Percentiles rank a stretch among this genome's conserved stretches.
Conservation (phyloP, 495 filamentous ascomycete species). For the Barbatosphaeria neglecta region DNA sequence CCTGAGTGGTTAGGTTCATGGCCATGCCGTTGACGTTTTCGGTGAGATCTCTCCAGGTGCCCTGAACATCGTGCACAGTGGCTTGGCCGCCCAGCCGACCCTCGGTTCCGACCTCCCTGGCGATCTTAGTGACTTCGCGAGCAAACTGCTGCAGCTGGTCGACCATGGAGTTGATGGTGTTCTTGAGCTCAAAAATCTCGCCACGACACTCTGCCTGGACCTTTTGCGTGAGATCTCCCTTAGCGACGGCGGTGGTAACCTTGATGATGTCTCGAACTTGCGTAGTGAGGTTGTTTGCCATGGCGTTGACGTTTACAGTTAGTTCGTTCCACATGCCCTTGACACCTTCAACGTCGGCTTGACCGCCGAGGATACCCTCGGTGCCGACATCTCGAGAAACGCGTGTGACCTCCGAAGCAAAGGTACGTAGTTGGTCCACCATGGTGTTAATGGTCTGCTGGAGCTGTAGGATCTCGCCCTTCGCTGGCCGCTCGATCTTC, state of each 20-base stretch:
- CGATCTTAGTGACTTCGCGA: slow-evolving; percentile 95
- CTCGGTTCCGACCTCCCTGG: slow-evolving; percentile 92
- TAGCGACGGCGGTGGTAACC: slow-evolving; percentile 95
- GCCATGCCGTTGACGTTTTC: slow-evolving; percentile 99
- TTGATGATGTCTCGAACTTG: slow-evolving; percentile 98
- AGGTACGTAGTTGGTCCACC: slow-evolving; percentile 95
- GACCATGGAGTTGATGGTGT: slow-evolving; percentile 98
- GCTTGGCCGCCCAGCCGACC: slow-evolving; percentile 92
- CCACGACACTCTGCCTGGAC: slow-evolving; percentile 94
- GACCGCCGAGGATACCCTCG: slow-evolving; percentile 91
- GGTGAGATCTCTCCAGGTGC: slow-evolving; percentile 93
- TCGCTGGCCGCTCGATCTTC: slow-evolving; percentile 89
- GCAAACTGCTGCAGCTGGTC: slow-evolving; percentile 95
- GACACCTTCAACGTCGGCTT: slow-evolving; percentile 85
- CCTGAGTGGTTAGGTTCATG: slow-evolving; percentile 95
- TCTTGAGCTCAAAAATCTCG: slow-evolving; percentile 90
- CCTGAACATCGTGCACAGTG: slow-evolving; percentile 93
- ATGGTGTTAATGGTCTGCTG: slow-evolving; percentile 99
- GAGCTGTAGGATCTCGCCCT: slow-evolving; percentile 89
- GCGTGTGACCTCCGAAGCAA: slow-evolving; percentile 92
- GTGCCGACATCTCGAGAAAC: slow-evolving; percentile 96
- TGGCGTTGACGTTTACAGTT: slow-evolving; percentile 95
- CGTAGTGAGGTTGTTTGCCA: slow-evolving; percentile 94
- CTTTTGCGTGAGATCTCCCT: slow-evolving; percentile 92
- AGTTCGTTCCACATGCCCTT: slow-evolving; percentile 89